Percentiles rank a stretch among this genome's conserved stretches.
phyloP scores from a whole-genome alignment of 106 monocot genomes.

The Acorus gramineus region DNA sequence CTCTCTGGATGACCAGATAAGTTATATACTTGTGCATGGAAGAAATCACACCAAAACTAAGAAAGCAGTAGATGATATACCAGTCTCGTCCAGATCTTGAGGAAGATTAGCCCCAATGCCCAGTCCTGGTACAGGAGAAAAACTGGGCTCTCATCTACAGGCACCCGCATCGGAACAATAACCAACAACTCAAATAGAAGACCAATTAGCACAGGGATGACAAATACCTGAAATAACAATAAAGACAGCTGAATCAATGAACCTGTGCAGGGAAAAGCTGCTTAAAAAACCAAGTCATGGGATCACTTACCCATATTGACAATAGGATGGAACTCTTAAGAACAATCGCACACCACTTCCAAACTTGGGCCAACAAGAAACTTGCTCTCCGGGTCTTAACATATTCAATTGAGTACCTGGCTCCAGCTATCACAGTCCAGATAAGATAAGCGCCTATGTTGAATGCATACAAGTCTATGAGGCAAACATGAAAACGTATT shows the following conservation, averaged over 20 bases:
- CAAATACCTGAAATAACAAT: constrained; percentile 40
- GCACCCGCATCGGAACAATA: constrained; percentile 93
- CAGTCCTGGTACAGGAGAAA: constrained; percentile 98
- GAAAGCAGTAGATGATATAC: constrained; percentile 19
- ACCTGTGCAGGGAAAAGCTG: background rate
- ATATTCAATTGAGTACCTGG: constrained; percentile 61
- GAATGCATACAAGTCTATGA: constrained; percentile 86
- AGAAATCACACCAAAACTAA: background rate
- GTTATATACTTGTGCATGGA: background rate
- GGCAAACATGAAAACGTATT: background rate
- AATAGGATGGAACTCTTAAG: constrained; percentile 80
- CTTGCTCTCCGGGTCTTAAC: constrained; percentile 42
- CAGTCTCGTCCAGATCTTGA: constrained; percentile 96
- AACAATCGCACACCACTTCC: constrained; percentile 77
- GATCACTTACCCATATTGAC: constrained; percentile 74
- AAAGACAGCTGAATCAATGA: background rate
- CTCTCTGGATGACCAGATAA: no score
- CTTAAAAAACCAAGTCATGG: background rate
- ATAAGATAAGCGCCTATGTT: constrained; percentile 88
- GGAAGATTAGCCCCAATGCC: constrained; percentile 89
- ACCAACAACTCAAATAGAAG: constrained; percentile 90
- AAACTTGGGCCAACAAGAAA: constrained; percentile 48
- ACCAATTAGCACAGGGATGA: constrained; percentile 95
- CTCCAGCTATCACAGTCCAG: constrained; percentile 64
- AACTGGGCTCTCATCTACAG: constrained; percentile 92